A percentile compares a stretch with the other conserved stretches of the same genome.
Conservation (phyloP, 371 early-diverging fungal species). For the Mucor mucedo region DNA sequence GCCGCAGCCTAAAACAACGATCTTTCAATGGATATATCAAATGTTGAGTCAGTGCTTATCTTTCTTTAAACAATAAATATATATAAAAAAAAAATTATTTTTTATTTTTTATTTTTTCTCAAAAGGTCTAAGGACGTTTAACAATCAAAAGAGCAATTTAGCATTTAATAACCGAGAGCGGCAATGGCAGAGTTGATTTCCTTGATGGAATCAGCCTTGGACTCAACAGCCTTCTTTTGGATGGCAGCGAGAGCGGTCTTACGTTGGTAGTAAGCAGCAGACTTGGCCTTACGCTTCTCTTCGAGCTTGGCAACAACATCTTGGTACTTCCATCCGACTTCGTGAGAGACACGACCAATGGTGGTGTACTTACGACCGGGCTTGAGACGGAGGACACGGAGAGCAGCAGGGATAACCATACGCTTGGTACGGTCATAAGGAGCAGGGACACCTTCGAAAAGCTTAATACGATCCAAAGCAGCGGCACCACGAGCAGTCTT, state of each 20-base stretch:
- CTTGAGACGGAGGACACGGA: slow-evolving; percentile 95
- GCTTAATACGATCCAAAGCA: slow-evolving; percentile 97
- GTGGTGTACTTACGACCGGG: slow-evolving; percentile 98
- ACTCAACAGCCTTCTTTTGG: slow-evolving; percentile 55
- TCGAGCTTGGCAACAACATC: slow-evolving; percentile 95
- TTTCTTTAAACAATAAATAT: slow-evolving; percentile 2
- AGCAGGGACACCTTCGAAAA: slow-evolving; percentile 99
- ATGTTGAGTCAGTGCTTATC: slow-evolving; percentile 1
- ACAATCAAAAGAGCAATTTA: slow-evolving; percentile 14
- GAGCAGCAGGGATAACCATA: slow-evolving; percentile 96
- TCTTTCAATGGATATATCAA: slow-evolving; percentile 1
- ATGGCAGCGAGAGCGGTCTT: slow-evolving; percentile 62
- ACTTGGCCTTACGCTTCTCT: slow-evolving; percentile 96
- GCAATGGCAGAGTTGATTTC: slow-evolving; percentile 52
- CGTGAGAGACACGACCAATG: slow-evolving; percentile 92
- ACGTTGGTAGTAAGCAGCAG: slow-evolving; percentile 91
- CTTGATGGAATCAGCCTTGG: slow-evolving; percentile 57
- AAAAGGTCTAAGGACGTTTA: slow-evolving; percentile 2
- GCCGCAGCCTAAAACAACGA: not conserved
- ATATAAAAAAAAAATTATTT: not conserved
- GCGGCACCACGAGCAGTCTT: slow-evolving; percentile 98
- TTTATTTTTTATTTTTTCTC: not conserved
- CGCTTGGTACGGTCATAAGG: slow-evolving; percentile 97
- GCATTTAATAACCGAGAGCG: slow-evolving; percentile 61
- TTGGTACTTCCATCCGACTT: slow-evolving; percentile 99